These are phyloP conservation scores for Fusarium goolgardi DNA, from an alignment of 2,329 filamentous ascomycete genomes.

Conservation along the genomic window DNA sequence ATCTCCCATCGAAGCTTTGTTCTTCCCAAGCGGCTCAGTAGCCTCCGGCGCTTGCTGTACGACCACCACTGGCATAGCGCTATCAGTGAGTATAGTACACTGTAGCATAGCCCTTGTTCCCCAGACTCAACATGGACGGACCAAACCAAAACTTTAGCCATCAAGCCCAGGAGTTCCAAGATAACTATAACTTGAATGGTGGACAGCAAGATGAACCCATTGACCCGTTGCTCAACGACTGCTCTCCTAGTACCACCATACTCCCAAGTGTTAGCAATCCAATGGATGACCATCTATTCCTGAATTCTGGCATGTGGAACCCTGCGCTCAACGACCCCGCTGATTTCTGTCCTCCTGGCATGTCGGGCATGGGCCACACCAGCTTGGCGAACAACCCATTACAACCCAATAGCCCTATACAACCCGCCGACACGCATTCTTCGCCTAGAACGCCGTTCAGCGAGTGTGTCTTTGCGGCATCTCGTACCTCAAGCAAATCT, in stretches of 20 bases:
- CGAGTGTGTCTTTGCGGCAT: constrained; percentile 14
- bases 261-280: background rate
- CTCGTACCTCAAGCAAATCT: constrained; percentile 38
- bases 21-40: background rate
- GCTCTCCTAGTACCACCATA: background rate
- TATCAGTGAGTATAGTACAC: background rate
- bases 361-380: constrained; percentile 5
- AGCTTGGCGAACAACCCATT: background rate
- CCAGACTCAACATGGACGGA: constrained; percentile 23
- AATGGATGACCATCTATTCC: constrained; percentile 12
- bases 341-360: background rate
- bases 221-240: constrained; percentile 33
- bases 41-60: background rate
- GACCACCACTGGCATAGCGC: background rate
- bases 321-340: background rate
- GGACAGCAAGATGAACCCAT: constrained; percentile 22
- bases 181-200: background rate
- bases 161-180: background rate
- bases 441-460: constrained; percentile 11
- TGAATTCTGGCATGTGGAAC: constrained; percentile 24
- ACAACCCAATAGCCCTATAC: constrained; percentile 12
- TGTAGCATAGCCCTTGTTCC: background rate
- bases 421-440: constrained; percentile 18
- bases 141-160: background rate
- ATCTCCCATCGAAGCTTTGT: constrained; percentile 5